Conservation (phyloP, 2,329 filamentous ascomycete genomes). For the Fusarium tanahbumbuense region DNA sequence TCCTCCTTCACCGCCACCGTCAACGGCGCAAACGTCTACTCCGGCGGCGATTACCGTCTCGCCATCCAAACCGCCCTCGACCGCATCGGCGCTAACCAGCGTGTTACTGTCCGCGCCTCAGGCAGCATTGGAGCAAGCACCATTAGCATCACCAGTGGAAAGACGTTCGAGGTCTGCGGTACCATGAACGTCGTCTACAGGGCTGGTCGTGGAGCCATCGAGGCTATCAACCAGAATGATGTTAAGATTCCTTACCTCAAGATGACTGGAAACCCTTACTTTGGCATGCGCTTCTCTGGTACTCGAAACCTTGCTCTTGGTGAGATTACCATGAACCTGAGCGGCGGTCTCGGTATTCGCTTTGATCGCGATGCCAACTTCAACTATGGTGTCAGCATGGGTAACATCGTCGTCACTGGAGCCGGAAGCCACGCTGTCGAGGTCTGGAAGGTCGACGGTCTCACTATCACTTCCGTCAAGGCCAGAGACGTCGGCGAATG, state of each 20-base stretch:
- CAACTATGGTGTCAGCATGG: conserved; percentile 66
- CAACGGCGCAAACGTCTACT: conserved; percentile 61
- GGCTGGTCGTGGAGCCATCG: conserved; percentile 64
- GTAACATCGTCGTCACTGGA: conserved; percentile 62
- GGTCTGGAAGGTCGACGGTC: conserved; percentile 68
- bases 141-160: conserved; percentile 62
- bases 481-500: conserved; percentile 66
- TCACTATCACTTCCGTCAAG: conserved; percentile 63
- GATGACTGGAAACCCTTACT: conserved; percentile 69
- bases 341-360: conserved; percentile 65
- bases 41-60: conserved; percentile 63
- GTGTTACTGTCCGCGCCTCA: conserved; percentile 64
- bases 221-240: conserved; percentile 59
- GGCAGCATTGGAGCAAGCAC: conserved; percentile 66
- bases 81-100: conserved; percentile 62
- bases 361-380: conserved; percentile 66
- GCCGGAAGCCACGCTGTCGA: conserved; percentile 68
- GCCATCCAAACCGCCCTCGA: conserved; percentile 67
- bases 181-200: conserved; percentile 61
- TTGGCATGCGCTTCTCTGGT: conserved; percentile 67
- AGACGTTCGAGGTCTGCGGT: conserved; percentile 69
- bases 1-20: conserved; percentile 59
- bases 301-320: conserved; percentile 61
- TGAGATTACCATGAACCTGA: conserved; percentile 65
- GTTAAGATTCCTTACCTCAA: conserved; percentile 67